Evolutionary conservation across 2,329 filamentous ascomycete genomes (phyloP), one percentile per base, ranked within the genome.

Genomic region (Xylariaceae sp.): DNA sequence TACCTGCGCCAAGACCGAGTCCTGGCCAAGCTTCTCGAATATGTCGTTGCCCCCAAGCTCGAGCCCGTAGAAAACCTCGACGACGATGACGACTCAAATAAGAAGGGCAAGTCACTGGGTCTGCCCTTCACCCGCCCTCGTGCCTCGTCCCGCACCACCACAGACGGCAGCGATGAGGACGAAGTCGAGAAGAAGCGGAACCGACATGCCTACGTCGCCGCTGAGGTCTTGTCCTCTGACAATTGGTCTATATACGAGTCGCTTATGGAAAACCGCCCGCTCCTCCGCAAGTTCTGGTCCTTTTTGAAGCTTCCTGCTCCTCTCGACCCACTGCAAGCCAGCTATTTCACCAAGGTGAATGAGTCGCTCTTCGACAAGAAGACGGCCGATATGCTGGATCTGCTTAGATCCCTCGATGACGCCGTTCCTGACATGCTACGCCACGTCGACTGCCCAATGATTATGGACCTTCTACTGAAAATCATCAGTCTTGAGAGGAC

Each of bases 331-430:
- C 77, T 96, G 5, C 92, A 97, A 68, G 92, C 93, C 16, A 91
- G 91, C 61, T 98, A 98, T 66, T 98, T 98, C 65, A 96, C 92
- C 44, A 98, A 97, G 65, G 91, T 98, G 62, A 97, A 97, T 67
- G 93, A 98, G 70, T 87, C 89, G n/a, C 72, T 98, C 17, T 85
- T 98, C 45, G 93, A 97, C 66, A 94, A 93, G 70, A 97, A 97
- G 77, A 96, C 94, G 5, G 88, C 94, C 61, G 92, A 96, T 54
- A 98, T 97, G 92, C 75, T 97, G 55, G 82, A 85, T 16, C 83
- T 98, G 50, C 82, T 98, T 67, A 94, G 90, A 65, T 85, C 82
- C 2, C 71, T 95, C 39, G 86, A 93, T 25, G 81, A 85, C 42
- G 86, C 93, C 33, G 82, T 98, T 19, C 76, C 87, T 11, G 83